These are phyloP conservation scores for Ensete ventricosum DNA, from an alignment of 176 grass and related monocot genomes.

Conservation along the genomic window DNA sequence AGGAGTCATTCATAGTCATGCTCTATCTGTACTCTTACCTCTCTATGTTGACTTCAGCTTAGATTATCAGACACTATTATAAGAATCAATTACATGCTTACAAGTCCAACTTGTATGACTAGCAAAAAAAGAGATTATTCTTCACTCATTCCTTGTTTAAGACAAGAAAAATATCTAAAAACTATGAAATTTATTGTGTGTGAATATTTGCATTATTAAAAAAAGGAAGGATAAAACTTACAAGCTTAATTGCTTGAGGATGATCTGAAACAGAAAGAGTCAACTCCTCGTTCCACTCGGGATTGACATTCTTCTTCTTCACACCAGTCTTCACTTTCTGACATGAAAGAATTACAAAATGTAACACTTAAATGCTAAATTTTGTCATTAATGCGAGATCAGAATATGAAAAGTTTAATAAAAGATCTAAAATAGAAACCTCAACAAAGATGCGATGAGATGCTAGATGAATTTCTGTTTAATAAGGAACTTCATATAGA, in stretches of 20 bases:
- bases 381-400: neutral
- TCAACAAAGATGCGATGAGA: neutral
- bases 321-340: constrained; percentile 68
- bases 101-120: neutral
- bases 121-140: neutral
- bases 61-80: neutral
- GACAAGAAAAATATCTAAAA: neutral
- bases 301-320: constrained; percentile 61
- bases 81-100: neutral
- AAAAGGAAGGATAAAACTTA: neutral
- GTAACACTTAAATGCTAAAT: neutral
- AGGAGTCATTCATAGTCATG: too few relatives aligned
- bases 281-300: constrained; percentile 57
- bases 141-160: neutral
- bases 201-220: neutral
- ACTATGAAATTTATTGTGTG: neutral
- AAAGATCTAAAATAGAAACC: neutral
- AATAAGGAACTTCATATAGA: too few relatives aligned
- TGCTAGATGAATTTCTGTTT: neutral
- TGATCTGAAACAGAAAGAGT: constrained; percentile 31
- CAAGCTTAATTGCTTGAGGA: neutral
- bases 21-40: too few relatives aligned
- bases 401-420: neutral
- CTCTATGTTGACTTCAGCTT: neutral
- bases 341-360: neutral